Conservation (phyloP, 2,329 filamentous ascomycete species). For the Hypoxylon sp. region DNA sequence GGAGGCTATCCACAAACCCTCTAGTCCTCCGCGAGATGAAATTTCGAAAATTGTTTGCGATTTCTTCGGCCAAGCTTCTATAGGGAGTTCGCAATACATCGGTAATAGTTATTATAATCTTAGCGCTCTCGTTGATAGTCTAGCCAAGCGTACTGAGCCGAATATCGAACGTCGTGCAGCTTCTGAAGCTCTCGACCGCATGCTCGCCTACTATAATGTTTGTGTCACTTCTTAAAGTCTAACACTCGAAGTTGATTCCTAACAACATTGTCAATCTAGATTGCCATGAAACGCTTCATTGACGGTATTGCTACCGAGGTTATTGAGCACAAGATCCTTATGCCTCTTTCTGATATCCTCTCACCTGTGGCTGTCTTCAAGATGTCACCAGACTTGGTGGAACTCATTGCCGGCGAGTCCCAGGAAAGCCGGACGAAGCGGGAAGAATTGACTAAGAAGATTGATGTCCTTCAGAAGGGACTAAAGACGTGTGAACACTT, state of each 20-base stretch:
- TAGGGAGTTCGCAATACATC: not conserved
- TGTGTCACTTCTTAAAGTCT: constrained; percentile 14
- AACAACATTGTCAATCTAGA: constrained; percentile 50
- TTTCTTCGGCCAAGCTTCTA: constrained; percentile 45
- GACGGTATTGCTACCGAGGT: constrained; percentile 61
- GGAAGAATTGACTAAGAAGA: constrained; percentile 57
- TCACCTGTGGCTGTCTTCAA: constrained; percentile 57
- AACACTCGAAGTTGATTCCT: not conserved
- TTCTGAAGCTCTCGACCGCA: constrained; percentile 54
- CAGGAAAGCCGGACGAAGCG: constrained; percentile 57
- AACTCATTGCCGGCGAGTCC: constrained; percentile 60
- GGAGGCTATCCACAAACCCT: constrained; percentile 55
- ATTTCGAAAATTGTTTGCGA: constrained; percentile 39
- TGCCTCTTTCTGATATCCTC: constrained; percentile 57
- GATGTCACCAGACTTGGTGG: constrained; percentile 57
- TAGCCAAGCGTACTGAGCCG: constrained; percentile 42
- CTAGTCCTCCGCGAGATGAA: constrained; percentile 33
- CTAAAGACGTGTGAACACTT: constrained; percentile 59
- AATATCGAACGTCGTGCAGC: constrained; percentile 52
- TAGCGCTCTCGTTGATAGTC: constrained; percentile 44
- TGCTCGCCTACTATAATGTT: constrained; percentile 58
- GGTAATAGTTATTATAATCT: constrained; percentile 12
- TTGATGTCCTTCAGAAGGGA: constrained; percentile 58
- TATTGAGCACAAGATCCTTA: constrained; percentile 60
- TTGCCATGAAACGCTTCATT: constrained; percentile 61